Evolutionary conservation across 1,284 basidiomycete genomes (phyloP), one percentile per base, ranked within the genome.

Genomic region (Leccinum fuscescens): DNA sequence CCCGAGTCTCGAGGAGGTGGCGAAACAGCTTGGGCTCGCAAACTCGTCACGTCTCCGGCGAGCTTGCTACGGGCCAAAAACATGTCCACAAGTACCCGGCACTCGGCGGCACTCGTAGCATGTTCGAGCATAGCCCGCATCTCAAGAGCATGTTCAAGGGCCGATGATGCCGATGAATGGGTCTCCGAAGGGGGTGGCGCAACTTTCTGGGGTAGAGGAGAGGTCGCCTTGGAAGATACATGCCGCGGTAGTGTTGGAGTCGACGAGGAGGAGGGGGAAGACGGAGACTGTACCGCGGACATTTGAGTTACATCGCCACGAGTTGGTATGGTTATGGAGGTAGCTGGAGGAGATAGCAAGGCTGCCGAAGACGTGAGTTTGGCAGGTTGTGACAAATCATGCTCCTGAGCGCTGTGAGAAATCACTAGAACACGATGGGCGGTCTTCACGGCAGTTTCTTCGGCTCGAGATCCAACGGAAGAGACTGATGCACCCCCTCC

Each of bases 61-160:
- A 76, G 66, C 51, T 82, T 75, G 24, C 88, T 83, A 67, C 85
- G 84, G 22, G 84, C 80, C 56, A 95, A 78, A 73, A 92, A 89
- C 78, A 93, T 89, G 66, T 92, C 88, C 46, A 93, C 80, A 46
- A 95, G 84, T 35, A 94, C 78, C 54, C 91, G 88, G 70, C 93
- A 94, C 77, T 96, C 93, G 62, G 90, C 86, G 44, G 84, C 89
- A 33, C 81, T 86, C 1, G 88, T 89, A 15, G 93, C 92, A 57
- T 79, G 81, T 24, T 83, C 77, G n/a, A 95, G 77, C 58, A 92
- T 78, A 24, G 80, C 78, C 27, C 89, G 86, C 72, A 96, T 81
- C 54, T 92, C 88, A 12, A 79, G 77, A 35, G 87, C 81, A 60
- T 86, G 76, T 49, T 78, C 73, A 12, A 76, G 54, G 2, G 68